These are phyloP conservation scores for Scedosporium boydii DNA, from an alignment of 2,329 filamentous ascomycete genomes.

Conservation along the genomic window DNA sequence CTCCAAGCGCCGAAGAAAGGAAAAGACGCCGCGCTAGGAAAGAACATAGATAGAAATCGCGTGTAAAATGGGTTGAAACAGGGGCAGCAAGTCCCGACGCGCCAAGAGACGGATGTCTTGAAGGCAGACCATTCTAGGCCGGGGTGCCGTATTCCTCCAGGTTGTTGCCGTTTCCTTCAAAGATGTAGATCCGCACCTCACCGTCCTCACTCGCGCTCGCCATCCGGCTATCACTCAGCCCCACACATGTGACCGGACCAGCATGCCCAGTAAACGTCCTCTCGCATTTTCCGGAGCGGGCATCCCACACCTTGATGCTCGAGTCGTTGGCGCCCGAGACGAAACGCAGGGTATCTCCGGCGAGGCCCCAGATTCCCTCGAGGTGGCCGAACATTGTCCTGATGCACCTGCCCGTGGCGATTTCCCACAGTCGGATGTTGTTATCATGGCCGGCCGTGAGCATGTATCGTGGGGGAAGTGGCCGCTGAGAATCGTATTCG, in stretches of 20 bases:
- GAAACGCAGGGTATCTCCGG: conserved; percentile 77
- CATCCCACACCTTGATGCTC: conserved; percentile 92
- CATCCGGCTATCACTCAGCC: conserved; percentile 79
- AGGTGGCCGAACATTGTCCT: conserved; percentile 95
- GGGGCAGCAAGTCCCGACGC: neutral
- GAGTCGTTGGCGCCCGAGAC: conserved; percentile 88
- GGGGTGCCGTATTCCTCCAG: conserved; percentile 42
- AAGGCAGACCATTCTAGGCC: conserved; percentile 22
- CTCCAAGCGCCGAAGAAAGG: too few species aligned
- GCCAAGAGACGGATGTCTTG: neutral
- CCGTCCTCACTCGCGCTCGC: conserved; percentile 90
- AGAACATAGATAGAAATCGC: too few species aligned
- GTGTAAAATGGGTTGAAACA: too few species aligned
- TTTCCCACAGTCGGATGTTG: conserved; percentile 89
- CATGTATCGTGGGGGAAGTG: conserved; percentile 80
- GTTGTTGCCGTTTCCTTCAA: conserved; percentile 41
- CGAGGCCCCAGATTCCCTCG: conserved; percentile 90
- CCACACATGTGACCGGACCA: conserved; percentile 87
- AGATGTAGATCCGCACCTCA: conserved; percentile 78
- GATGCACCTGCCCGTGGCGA: conserved; percentile 68
- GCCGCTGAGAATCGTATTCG: conserved; percentile 48
- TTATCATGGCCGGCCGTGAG: conserved; percentile 85
- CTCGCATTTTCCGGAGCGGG: conserved; percentile 82
- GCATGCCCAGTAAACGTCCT: conserved; percentile 85
- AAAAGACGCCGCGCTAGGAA: too few species aligned